Percentiles rank a stretch among this genome's conserved stretches.
phyloP scores from a whole-genome alignment of 441 rosid genomes.

The Aleurites moluccanus region DNA sequence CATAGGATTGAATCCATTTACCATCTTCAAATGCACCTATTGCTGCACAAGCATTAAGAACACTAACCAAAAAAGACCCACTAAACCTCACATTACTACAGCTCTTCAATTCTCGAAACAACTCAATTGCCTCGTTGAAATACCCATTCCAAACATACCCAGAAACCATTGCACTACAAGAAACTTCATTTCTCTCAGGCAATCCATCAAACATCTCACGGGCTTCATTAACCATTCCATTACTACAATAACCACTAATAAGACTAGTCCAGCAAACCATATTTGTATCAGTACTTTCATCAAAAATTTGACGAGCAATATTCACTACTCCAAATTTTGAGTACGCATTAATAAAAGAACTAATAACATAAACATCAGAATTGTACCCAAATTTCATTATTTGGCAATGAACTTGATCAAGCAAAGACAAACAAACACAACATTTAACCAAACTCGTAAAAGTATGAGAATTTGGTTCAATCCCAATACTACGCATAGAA shows the following conservation, averaged over 20 bases:
- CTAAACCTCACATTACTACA: constrained; percentile 11
- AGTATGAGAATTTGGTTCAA: constrained; percentile 28
- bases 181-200: constrained; percentile 30
- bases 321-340: constrained; percentile 43
- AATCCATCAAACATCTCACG: constrained; percentile 34
- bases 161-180: constrained; percentile 36
- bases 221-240: constrained; percentile 32
- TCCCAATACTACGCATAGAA: constrained; percentile 24
- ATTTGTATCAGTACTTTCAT: constrained; percentile 41
- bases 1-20: constrained; percentile 27
- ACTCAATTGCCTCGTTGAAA: constrained; percentile 27
- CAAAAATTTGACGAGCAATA: constrained; percentile 46
- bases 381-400: constrained; percentile 33
- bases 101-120: constrained; percentile 31
- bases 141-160: constrained; percentile 26
- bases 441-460: constrained; percentile 32
- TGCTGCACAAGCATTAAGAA: constrained; percentile 33
- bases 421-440: constrained; percentile 23
- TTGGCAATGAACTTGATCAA: constrained; percentile 27
- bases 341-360: constrained; percentile 48
- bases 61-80: constrained; percentile 34
- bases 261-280: constrained; percentile 62
- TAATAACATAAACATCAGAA: constrained; percentile 50
- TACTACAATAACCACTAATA: constrained; percentile 43
- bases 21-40: constrained; percentile 33